Conservation (phyloP, 202 grass and related monocot genomes). For the Hordeum pubiflorum region DNA sequence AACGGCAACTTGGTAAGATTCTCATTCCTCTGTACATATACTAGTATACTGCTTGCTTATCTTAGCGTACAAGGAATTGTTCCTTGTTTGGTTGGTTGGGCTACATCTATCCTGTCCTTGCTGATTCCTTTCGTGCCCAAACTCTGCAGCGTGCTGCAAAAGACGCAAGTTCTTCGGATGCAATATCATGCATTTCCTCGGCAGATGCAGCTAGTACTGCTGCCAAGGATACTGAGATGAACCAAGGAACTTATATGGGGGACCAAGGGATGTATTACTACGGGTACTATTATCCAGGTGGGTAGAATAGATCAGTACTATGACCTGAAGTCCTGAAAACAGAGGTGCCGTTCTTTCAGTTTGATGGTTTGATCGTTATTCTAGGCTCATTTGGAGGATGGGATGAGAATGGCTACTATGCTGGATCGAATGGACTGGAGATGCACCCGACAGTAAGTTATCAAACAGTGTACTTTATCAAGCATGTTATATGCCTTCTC, state of each 20-base stretch:
- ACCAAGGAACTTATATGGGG: slow-evolving; percentile 40
- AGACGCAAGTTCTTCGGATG: slow-evolving; percentile 57
- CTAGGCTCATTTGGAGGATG: slow-evolving; percentile 49
- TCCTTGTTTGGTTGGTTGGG: slow-evolving; percentile 12
- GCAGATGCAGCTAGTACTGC: slow-evolving; percentile 51
- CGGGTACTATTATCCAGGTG: slow-evolving; percentile 83
- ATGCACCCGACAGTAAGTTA: slow-evolving; percentile 54
- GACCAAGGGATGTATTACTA: slow-evolving; percentile 72
- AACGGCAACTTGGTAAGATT: slow-evolving; percentile 63
- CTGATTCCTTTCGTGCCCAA: slow-evolving; percentile 28
- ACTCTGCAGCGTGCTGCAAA: slow-evolving; percentile 46
- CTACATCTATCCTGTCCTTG: slow-evolving; percentile 14
- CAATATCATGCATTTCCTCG: slow-evolving; percentile 74
- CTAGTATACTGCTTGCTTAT: slow-evolving; percentile 8
- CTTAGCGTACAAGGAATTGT: slow-evolving; percentile 29
- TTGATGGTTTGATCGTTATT: slow-evolving; percentile 26
- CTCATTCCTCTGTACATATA: slow-evolving; percentile 4
- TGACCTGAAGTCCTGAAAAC: background rate
- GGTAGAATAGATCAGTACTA: slow-evolving; percentile 19
- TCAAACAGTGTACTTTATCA: slow-evolving; percentile 27
- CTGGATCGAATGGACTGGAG: slow-evolving; percentile 53
- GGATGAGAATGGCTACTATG: slow-evolving; percentile 54
- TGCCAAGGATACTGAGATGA: slow-evolving; percentile 56
- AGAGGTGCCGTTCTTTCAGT: background rate
- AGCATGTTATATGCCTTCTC: slow-evolving; percentile 21